Evolutionary conservation across 345 rosid genomes (phyloP).

Genomic region (Erysimum cheiranthoides): DNA sequence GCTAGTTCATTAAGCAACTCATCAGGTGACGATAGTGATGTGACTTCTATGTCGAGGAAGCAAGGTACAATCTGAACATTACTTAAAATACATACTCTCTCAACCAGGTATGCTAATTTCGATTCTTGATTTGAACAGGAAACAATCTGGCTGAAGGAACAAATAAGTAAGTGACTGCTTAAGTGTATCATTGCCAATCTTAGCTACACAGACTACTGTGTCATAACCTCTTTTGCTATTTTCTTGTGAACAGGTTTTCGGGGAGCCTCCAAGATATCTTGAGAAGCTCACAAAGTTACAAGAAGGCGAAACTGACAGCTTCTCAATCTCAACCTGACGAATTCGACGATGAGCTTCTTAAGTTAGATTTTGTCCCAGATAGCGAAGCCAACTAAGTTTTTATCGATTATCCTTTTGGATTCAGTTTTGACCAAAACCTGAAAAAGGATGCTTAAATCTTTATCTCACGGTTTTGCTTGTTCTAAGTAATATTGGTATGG

Average conservation of each 20-base stretch:
- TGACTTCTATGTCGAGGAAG: too few species aligned
- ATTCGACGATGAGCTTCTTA: too few species aligned
- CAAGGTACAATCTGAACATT: constrained; percentile 52
- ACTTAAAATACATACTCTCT: background rate
- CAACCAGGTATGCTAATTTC: constrained; percentile 17
- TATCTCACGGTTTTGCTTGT: background rate
- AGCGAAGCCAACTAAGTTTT: constrained; percentile 5
- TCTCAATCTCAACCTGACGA: too few species aligned
- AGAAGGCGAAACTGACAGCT: constrained; percentile 44
- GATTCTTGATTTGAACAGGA: constrained; percentile 25
- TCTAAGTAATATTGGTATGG: background rate
- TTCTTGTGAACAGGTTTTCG: constrained; percentile 16
- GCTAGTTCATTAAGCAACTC: too few species aligned
- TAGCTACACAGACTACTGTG: background rate
- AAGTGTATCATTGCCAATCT: background rate
- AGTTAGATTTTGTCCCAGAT: too few species aligned
- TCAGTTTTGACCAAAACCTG: background rate
- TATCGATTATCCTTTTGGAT: background rate
- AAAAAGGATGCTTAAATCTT: background rate
- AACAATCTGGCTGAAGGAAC: constrained; percentile 31
- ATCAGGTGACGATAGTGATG: too few species aligned
- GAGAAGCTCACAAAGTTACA: constrained; percentile 46
- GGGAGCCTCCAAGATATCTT: constrained; percentile 39
- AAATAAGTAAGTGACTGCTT: constrained; percentile 12
- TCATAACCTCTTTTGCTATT: background rate